Percentiles rank a stretch among this genome's conserved stretches.
Conservation (phyloP, 164 flowering plant species). For the Chloranthus sessilifolius region DNA sequence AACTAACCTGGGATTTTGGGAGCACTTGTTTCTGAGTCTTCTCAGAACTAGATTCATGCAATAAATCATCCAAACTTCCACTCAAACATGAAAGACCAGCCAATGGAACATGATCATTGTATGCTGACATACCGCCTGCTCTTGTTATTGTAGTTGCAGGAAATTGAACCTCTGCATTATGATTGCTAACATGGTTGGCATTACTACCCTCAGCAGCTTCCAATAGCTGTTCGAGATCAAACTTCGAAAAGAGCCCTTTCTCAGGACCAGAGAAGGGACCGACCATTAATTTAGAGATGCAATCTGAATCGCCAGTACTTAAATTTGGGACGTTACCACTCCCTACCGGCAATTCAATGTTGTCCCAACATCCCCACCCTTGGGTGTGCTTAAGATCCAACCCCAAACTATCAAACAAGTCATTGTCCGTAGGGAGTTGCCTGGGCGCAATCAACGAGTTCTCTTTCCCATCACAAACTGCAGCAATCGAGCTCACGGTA, state of each 20-base stretch:
- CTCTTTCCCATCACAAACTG: constrained; percentile 17
- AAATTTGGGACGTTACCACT: constrained; percentile 17
- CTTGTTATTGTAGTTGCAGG: constrained; percentile 37
- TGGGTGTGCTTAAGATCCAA: constrained; percentile 19
- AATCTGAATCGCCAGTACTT: constrained; percentile 24
- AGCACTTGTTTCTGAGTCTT: constrained; percentile 29
- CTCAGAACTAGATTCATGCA: constrained; percentile 15
- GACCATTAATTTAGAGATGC: constrained; percentile 33
- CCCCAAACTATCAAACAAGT: constrained; percentile 32
- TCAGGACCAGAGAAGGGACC: constrained; percentile 21
- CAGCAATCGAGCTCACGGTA: constrained; percentile 11
- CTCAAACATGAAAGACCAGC: constrained; percentile 25
- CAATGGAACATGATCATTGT: constrained; percentile 26
- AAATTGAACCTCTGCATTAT: constrained; percentile 36
- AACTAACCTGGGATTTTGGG: constrained; percentile 41
- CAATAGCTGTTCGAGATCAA: constrained; percentile 54
- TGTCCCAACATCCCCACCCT: constrained; percentile 31
- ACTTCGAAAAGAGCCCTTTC: constrained; percentile 57
- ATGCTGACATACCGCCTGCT: constrained; percentile 26
- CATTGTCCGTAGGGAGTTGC: constrained; percentile 20
- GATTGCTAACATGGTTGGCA: constrained; percentile 22
- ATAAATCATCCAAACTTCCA: constrained; percentile 21
- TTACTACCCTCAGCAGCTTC: constrained; percentile 25
- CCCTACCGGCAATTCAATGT: constrained; percentile 24
- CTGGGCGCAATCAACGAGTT: constrained; percentile 13